Percentiles rank a stretch among this genome's conserved stretches.
These are phyloP conservation scores for Russula dissimulans DNA, from an alignment of 768 basidiomycete genomes.

Conservation along the genomic window DNA sequence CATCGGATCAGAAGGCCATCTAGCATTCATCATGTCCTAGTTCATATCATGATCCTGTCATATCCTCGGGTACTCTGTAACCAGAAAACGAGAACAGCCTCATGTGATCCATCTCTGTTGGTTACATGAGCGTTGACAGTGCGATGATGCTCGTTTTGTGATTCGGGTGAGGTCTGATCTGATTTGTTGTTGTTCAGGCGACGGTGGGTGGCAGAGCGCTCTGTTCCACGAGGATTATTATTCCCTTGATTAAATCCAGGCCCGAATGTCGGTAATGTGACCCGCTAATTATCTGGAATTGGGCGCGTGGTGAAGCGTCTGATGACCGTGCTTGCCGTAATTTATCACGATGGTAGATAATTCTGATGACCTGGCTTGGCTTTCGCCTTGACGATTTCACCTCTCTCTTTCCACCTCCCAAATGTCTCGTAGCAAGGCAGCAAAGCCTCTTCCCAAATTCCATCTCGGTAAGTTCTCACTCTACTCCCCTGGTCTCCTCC, in stretches of 20 bases:
- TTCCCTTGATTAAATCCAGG: too few relatives aligned
- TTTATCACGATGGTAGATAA: neutral
- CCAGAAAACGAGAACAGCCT: neutral
- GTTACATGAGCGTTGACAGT: neutral
- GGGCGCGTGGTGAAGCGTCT: neutral
- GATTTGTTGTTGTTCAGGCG: too few relatives aligned
- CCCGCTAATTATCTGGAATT: too few relatives aligned
- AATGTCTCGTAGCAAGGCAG: constrained; percentile 31
- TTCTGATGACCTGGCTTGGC: neutral
- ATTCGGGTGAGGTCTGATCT: neutral
- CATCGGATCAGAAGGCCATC: too few relatives aligned
- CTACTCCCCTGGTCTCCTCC: neutral
- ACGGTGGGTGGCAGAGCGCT: too few relatives aligned
- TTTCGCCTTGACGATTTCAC: neutral
- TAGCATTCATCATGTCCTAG: neutral
- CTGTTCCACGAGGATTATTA: too few relatives aligned
- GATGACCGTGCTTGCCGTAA: neutral
- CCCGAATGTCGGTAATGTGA: too few relatives aligned
- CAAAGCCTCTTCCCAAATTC: constrained; percentile 65
- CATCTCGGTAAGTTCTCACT: constrained; percentile 46
- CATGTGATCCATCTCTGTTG: neutral
- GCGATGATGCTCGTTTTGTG: neutral
- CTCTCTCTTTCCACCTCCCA: constrained; percentile 21
- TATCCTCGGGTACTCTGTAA: neutral
- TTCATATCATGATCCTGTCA: neutral